phyloP scores from a whole-genome alignment of 2,329 filamentous ascomycete species.

The Pestalotiopsis sp. region DNA sequence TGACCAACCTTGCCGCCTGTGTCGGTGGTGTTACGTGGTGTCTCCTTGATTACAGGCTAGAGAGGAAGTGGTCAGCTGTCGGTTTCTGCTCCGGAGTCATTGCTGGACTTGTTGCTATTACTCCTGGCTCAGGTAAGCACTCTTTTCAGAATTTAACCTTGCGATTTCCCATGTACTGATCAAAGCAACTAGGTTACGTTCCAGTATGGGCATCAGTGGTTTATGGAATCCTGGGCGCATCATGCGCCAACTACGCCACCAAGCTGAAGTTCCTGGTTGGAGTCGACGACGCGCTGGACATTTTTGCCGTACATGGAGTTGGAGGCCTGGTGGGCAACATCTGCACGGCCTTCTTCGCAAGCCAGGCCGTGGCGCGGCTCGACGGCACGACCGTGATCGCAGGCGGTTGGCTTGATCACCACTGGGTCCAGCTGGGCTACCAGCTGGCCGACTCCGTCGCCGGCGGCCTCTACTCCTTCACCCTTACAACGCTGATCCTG shows the following conservation, averaged over 20 bases:
- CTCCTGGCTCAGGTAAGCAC: slow-evolving; percentile 73
- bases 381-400: slow-evolving; percentile 69
- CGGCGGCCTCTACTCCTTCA: slow-evolving; percentile 78
- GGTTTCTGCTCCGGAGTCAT: slow-evolving; percentile 92
- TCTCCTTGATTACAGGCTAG: slow-evolving; percentile 83
- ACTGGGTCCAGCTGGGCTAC: slow-evolving; percentile 84
- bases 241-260: slow-evolving; percentile 85
- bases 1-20: slow-evolving; percentile 84
- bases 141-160: not conserved
- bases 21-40: slow-evolving; percentile 90
- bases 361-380: slow-evolving; percentile 81
- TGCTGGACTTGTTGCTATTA: slow-evolving; percentile 85
- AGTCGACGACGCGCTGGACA: slow-evolving; percentile 85
- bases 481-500: slow-evolving; percentile 76
- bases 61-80: slow-evolving; percentile 90
- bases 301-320: slow-evolving; percentile 81
- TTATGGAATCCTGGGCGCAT: slow-evolving; percentile 75
- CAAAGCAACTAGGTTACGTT: slow-evolving; percentile 60
- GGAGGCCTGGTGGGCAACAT: slow-evolving; percentile 81
- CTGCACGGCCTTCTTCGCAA: slow-evolving; percentile 80
- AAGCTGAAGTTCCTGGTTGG: slow-evolving; percentile 85
- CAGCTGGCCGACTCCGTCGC: slow-evolving; percentile 81
- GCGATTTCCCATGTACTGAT: slow-evolving; percentile 9
- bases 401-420: slow-evolving; percentile 81
- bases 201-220: slow-evolving; percentile 83